Evolutionary conservation across 2,329 filamentous ascomycete genomes (phyloP).

Genomic region (Cadophora sp.): DNA sequence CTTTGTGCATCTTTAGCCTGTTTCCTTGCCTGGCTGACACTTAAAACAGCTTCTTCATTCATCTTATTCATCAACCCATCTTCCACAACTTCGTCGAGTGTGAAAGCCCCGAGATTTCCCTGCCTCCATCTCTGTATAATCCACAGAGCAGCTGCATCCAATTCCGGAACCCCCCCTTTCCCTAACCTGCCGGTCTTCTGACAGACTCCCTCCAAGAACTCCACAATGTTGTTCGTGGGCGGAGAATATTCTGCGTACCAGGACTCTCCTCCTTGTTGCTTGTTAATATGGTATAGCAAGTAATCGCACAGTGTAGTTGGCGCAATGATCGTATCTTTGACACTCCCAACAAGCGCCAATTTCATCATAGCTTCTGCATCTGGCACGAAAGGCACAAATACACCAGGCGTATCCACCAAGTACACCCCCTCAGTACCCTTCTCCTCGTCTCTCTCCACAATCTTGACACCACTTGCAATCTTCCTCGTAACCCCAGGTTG

Average conservation of each 20-base stretch:
- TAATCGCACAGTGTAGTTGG: constrained; percentile 86
- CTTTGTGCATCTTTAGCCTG: constrained; percentile 64
- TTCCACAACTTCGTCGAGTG: constrained; percentile 77
- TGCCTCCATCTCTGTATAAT: constrained; percentile 82
- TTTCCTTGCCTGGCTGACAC: constrained; percentile 74
- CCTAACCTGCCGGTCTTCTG: constrained; percentile 76
- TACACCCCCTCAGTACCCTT: constrained; percentile 64
- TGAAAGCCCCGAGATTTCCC: constrained; percentile 77
- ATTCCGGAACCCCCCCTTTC: constrained; percentile 74
- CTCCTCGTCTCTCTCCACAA: constrained; percentile 62
- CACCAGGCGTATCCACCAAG: constrained; percentile 89
- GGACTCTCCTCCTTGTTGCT: constrained; percentile 32
- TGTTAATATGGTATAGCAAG: constrained; percentile 84
- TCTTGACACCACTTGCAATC: constrained; percentile 81
- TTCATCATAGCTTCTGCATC: constrained; percentile 92
- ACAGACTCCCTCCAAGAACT: constrained; percentile 75
- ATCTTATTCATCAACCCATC: constrained; percentile 61
- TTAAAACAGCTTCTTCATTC: constrained; percentile 58
- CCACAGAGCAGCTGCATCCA: constrained; percentile 78
- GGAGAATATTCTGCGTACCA: constrained; percentile 56
- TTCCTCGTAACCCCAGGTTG: constrained; percentile 92
- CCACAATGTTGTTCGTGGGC: constrained; percentile 85
- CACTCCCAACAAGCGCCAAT: constrained; percentile 86
- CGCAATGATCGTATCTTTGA: constrained; percentile 86
- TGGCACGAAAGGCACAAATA: constrained; percentile 91